Evolutionary conservation across 176 grass and related monocot species (phyloP), one percentile per base, ranked within the genome.

Genomic region (Carex parvula): DNA sequence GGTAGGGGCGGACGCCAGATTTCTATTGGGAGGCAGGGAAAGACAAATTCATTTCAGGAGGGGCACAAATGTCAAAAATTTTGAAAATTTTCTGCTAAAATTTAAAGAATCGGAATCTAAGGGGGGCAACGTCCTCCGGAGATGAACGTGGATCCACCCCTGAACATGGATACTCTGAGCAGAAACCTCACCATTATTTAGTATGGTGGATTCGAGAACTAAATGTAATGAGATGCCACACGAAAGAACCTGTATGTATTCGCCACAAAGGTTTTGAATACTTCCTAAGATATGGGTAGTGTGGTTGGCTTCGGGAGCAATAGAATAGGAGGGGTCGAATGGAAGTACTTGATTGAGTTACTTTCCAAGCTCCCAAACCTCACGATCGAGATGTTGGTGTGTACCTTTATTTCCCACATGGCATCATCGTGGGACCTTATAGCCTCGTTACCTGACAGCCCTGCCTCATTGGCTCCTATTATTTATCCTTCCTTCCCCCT

Each of bases 371-470:
- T 56, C 10, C 22, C 88, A 86, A 29, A 79, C 93, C 93, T 91
- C 82, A 91, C 73, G 87, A 88, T 76, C 44, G 67, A 52, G 60
- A 12, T 14, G 70, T 22, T 42, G 54, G 46, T 59, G 44, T 8
- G 61, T 8, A 22, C 56, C 15, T 89, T 97, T 97, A 97, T 97
- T 91, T 84, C 59, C 91, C 91, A 93, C 84, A 86, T 69, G 0
- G 57, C 81, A 88, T 76, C 22, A 11, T 70, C 1, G 2, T 7
- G 87, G 90, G 79, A 0, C 85, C 92, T 69, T 3, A 64, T 8
- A 63, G 74, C 70, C 8, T 48, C 6, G 59, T 54, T 81, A 30
- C 9, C 60, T 85, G 86, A 79, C 57, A 16, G 12, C 63, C 9
- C n/a, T 59, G 60, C 37, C 21, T 68, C 80, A 81, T 37, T 85